Evolutionary conservation across 768 basidiomycete genomes (phyloP), one percentile per base, ranked within the genome.

Genomic region (Boletus sp.): DNA sequence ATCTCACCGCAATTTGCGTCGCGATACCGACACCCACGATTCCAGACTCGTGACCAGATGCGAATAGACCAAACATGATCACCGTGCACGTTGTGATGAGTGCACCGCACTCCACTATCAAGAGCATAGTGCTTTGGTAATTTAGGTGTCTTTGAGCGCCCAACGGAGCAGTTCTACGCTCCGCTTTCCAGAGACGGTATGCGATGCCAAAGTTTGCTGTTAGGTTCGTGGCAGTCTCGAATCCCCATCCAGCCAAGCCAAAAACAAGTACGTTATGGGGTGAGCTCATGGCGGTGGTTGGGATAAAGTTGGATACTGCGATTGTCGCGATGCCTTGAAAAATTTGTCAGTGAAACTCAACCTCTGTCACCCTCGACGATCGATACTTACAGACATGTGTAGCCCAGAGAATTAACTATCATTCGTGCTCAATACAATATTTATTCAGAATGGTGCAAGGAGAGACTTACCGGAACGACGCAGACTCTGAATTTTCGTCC

Each of bases 51-150:
- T 62, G 50, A 19, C 51, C 56, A 35, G 56, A 49, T 29, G 52
- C 40, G 29, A 42, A 65, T 2, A 65, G 43, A n/a, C 27, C 29
- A 33, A 64, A 62, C 63, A 64, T 55, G 40, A 64, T 32, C n/a
- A 51, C 19, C 15, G 64, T 59, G 32, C 58, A 59, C 10, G 44
- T 49, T 5, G 64, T 64, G 51, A 64, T 64, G 21, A 65, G 53
- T 1, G 54, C 60, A 5, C 64, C 64, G 6, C 57, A 62, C 39
- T 64, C 63, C 19, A 64, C 44, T 29, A 65, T 33, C 17, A 64
- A 47, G 19, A 64, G 46, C 7, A 53, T 50, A n/a, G n/a, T 55
- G 33, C 52, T 34, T 43, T 33, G 55, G 30, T 64, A 64, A 35
- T 54, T 53, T 7, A 51, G 10, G 3, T 30, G 51, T 38, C 49